These are phyloP conservation scores for Paramecium sexaurelia DNA, from an alignment of 73 alveolate genomes.

Conservation along the genomic window DNA sequence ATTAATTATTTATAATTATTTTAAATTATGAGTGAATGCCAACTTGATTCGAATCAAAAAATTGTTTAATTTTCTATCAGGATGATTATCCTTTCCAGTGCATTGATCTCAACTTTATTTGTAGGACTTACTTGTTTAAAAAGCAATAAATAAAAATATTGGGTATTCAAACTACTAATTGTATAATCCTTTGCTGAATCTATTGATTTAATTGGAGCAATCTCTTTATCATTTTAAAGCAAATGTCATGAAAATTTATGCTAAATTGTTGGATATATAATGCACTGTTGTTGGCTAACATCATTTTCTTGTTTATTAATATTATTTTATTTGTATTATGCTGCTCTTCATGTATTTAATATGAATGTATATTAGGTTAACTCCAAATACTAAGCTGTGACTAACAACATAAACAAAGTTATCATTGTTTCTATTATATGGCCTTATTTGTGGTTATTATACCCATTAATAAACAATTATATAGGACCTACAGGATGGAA, in stretches of 20 bases:
- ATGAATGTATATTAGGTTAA: background rate
- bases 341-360: background rate
- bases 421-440: background rate
- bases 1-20: background rate
- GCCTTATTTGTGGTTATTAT: slow-evolving; percentile 34
- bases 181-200: slow-evolving; percentile 32
- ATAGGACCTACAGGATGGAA: slow-evolving; percentile 50
- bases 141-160: background rate
- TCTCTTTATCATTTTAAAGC: background rate
- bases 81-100: background rate
- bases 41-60: background rate
- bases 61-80: background rate
- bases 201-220: slow-evolving; percentile 30
- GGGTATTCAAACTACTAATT: slow-evolving; percentile 38
- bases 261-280: background rate
- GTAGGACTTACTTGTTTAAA: background rate
- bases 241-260: background rate
- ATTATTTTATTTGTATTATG: background rate
- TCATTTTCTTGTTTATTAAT: slow-evolving; percentile 1
- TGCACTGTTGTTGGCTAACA: slow-evolving; percentile 33
- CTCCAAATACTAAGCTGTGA: background rate
- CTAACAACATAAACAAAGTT: background rate
- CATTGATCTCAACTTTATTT: background rate
- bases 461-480: background rate
- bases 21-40: background rate